A percentile compares a stretch with the other conserved stretches of the same genome.
Conservation (phyloP, 2,329 filamentous ascomycete genomes). For the Moelleriella libera region DNA sequence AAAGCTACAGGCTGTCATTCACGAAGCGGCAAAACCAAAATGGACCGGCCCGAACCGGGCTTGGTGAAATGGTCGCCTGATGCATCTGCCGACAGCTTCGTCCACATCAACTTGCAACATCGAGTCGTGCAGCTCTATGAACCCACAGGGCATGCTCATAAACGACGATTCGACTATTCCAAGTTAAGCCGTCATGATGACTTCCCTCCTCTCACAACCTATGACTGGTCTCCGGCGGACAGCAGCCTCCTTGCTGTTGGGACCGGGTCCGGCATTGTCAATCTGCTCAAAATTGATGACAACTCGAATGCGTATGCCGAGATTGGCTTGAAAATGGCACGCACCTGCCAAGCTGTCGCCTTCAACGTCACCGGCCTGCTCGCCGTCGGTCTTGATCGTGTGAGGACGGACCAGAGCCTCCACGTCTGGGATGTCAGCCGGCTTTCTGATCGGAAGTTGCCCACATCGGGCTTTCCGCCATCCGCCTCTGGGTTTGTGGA, state of each 20-base stretch:
- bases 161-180: conserved; percentile 41
- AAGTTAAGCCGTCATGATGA: conserved; percentile 46
- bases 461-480: conserved; percentile 33
- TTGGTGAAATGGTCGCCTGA: conserved; percentile 55
- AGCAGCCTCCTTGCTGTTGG: conserved; percentile 60
- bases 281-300: conserved; percentile 59
- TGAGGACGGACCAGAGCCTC: conserved; percentile 68
- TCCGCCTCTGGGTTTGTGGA: conserved; percentile 36
- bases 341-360: conserved; percentile 68
- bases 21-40: conserved; percentile 8
- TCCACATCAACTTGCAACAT: conserved; percentile 51
- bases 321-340: conserved; percentile 58
- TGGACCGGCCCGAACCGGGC: conserved; percentile 48
- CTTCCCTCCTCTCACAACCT: conserved; percentile 48
- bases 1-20: too few relatives aligned
- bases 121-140: conserved; percentile 49
- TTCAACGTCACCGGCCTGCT: conserved; percentile 61
- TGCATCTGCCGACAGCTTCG: conserved; percentile 41
- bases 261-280: conserved; percentile 60
- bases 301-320: conserved; percentile 50
- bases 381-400: conserved; percentile 67
- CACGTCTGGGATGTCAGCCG: conserved; percentile 71
- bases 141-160: conserved; percentile 43
- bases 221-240: conserved; percentile 52
- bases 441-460: conserved; percentile 33